Conservation (phyloP, 176 grass and related monocot species). For the Oryza rufipogon region DNA sequence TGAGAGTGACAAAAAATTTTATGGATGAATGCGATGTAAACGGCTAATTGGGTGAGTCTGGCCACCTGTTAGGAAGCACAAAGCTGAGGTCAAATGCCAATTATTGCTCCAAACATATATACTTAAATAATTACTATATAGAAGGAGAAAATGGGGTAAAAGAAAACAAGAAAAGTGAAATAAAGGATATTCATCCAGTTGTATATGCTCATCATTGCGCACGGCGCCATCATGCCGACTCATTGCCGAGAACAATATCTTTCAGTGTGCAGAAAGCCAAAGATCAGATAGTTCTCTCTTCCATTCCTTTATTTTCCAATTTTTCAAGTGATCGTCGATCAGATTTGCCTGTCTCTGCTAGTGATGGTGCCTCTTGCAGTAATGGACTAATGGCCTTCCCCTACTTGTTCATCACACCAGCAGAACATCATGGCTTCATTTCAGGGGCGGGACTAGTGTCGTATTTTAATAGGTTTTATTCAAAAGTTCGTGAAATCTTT, state of each 20-base stretch:
- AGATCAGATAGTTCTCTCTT: background rate
- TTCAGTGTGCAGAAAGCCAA: conserved; percentile 27
- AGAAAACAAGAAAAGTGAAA: background rate
- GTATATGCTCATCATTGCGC: conserved; percentile 31
- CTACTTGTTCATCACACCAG: background rate
- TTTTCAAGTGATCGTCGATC: background rate
- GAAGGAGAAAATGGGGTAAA: background rate
- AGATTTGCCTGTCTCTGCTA: background rate
- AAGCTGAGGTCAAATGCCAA: background rate
- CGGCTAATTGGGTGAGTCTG: conserved; percentile 45
- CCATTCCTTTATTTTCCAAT: background rate
- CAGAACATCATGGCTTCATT: background rate
- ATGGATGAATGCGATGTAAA: background rate
- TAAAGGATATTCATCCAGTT: background rate
- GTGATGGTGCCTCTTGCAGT: background rate
- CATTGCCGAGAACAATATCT: conserved; percentile 18
- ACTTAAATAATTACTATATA: too few relatives aligned
- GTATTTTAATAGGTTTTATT: background rate
- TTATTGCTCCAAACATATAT: background rate
- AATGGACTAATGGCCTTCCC: background rate
- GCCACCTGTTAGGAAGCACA: conserved; percentile 48
- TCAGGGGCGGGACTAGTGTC: background rate
- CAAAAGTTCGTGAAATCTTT: background rate
- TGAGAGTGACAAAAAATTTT: conserved; percentile 12
- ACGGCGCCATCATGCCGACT: conserved; percentile 16